Percentiles rank a stretch among this genome's conserved stretches.
These are phyloP conservation scores for Chlorella vulgaris DNA, from an alignment of 139 green algal species.

Conservation along the genomic window DNA sequence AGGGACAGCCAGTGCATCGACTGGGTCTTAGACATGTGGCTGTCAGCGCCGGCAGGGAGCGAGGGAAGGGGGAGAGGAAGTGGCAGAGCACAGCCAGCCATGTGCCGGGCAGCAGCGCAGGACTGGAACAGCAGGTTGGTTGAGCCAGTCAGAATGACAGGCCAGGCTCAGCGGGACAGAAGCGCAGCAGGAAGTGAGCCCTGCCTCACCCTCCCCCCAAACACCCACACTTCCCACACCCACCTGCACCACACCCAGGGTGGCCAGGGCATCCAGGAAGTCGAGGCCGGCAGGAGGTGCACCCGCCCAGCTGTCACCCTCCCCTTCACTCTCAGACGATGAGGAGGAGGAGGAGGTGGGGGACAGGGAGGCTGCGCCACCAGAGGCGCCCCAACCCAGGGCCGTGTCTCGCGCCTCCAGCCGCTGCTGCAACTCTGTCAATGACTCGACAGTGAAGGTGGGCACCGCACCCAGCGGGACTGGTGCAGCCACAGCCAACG, in stretches of 20 bases:
- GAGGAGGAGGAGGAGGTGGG: slow-evolving; percentile 1
- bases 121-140: neutral
- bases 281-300: slow-evolving; percentile 63
- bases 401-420: slow-evolving; percentile 41
- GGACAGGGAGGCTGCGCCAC: no score
- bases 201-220: slow-evolving; percentile 31
- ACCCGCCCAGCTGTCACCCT: slow-evolving; percentile 35
- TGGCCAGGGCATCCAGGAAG: slow-evolving; percentile 66
- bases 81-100: neutral
- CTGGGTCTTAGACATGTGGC: neutral
- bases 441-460: slow-evolving; percentile 62
- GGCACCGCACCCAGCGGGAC: slow-evolving; percentile 60
- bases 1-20: neutral
- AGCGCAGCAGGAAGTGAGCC: no score
- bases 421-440: slow-evolving; percentile 53
- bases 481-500: slow-evolving; percentile 11
- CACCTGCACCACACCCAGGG: slow-evolving; percentile 46
- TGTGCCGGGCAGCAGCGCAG: no score
- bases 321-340: slow-evolving; percentile 2
- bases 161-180: no score
- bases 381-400: slow-evolving; percentile 33
- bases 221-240: slow-evolving; percentile 15
- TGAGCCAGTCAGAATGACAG: no score
- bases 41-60: neutral
- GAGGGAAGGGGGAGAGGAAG: neutral